Evolutionary conservation across 116 monocot genomes (phyloP).

Genomic region (Papilionanthe hybrid): DNA sequence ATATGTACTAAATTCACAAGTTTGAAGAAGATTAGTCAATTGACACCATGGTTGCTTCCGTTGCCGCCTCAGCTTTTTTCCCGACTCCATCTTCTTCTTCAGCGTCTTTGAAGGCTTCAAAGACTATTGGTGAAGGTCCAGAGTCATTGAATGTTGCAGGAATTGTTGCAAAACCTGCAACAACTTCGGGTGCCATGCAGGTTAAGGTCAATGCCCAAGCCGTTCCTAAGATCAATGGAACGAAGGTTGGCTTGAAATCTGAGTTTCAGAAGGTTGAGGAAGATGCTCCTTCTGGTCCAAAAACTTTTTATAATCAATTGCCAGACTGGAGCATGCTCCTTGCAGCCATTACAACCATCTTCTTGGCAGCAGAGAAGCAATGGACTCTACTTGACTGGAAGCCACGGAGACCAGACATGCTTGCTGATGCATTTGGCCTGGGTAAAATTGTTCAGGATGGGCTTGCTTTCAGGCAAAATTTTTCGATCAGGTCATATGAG

Average conservation of each 20-base stretch:
- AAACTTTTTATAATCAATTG: constrained; percentile 80
- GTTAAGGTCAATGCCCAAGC: constrained; percentile 69
- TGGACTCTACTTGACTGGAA: constrained; percentile 74
- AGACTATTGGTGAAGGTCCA: constrained; percentile 25
- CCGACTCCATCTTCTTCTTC: constrained; percentile 37
- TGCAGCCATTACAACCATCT: constrained; percentile 79
- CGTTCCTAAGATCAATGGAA: constrained; percentile 65
- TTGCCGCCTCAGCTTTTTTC: constrained; percentile 51
- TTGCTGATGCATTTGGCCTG: constrained; percentile 62
- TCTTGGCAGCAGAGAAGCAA: constrained; percentile 86
- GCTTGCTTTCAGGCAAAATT: constrained; percentile 70
- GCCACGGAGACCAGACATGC: constrained; percentile 78
- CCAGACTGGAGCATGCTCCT: constrained; percentile 90
- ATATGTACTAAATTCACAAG: neutral
- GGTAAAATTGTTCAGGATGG: constrained; percentile 67
- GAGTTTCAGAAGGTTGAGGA: constrained; percentile 45
- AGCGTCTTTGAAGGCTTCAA: constrained; percentile 18
- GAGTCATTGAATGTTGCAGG: constrained; percentile 46
- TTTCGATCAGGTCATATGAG: constrained; percentile 89
- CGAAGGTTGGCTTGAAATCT: constrained; percentile 45
- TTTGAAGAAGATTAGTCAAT: neutral
- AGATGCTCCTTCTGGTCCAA: constrained; percentile 26
- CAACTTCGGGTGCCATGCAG: constrained; percentile 41
- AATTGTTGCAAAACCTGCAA: constrained; percentile 41
- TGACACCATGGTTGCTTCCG: constrained; percentile 31